A percentile compares a stretch with the other conserved stretches of the same genome.
These are phyloP conservation scores for Microthlaspi erraticum DNA, from an alignment of 345 rosid genomes.

Conservation along the genomic window DNA sequence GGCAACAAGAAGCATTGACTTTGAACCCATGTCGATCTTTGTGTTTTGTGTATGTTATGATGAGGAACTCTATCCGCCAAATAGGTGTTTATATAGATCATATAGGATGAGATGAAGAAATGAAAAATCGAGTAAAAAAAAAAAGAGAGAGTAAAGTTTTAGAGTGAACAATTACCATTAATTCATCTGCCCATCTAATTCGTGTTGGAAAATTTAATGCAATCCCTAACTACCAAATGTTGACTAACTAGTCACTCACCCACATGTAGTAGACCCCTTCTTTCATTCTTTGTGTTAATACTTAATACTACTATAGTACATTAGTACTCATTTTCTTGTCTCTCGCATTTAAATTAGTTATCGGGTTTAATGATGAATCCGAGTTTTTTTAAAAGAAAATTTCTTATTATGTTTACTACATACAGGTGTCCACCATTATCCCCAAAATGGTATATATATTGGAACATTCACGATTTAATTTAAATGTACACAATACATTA, in stretches of 20 bases:
- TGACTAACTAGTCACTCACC: slow-evolving; percentile 39
- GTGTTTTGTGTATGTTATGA: slow-evolving; percentile 37
- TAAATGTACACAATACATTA: neutral
- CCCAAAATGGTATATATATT: neutral
- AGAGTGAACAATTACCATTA: slow-evolving; percentile 31
- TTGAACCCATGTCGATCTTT: slow-evolving; percentile 43
- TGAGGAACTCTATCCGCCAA: slow-evolving; percentile 30
- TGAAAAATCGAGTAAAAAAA: neutral
- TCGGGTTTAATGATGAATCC: neutral
- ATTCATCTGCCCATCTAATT: slow-evolving; percentile 46
- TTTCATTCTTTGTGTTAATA: slow-evolving; percentile 24
- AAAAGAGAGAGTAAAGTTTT: slow-evolving; percentile 6
- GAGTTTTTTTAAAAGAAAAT: neutral
- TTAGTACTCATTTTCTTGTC: slow-evolving; percentile 29
- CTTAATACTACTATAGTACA: neutral
- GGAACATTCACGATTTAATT: neutral
- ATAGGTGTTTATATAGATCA: slow-evolving; percentile 41
- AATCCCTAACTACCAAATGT: slow-evolving; percentile 38
- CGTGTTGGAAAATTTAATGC: slow-evolving; percentile 43
- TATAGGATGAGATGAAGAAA: slow-evolving; percentile 11
- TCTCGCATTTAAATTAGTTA: slow-evolving; percentile 17
- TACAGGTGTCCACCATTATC: neutral
- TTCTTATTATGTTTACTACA: slow-evolving; percentile 16
- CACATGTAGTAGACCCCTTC: slow-evolving; percentile 45
- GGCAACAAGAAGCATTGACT: slow-evolving; percentile 43